Base-by-base conservation (phyloP, 208 protist genomes). In the Leishmania martiniquensis region DNA sequence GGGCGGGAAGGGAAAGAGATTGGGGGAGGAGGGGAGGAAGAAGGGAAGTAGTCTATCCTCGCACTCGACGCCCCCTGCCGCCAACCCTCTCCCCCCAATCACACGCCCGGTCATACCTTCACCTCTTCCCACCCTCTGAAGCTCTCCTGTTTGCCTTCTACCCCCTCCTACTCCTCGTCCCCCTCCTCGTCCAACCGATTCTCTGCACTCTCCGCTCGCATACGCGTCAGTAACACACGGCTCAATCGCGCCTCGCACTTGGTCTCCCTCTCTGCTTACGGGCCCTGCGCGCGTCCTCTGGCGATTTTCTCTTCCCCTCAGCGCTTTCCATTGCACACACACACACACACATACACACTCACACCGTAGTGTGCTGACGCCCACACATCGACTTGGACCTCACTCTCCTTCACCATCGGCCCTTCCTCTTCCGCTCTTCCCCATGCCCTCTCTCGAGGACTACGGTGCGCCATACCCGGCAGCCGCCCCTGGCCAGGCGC, bases 391-490 rank as follows among this genome's bases (percentile, higher is more conserved):
- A 37, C 15, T 54, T 25, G 10, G 22, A 7, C 52, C 45, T 77
- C 60, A 52, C 42, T 52, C 42, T 77, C 73, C 55, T 37, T 60
- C 42, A 45, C 55, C 55, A 44, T 65, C 32, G 59, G 13, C 34
- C 42, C 72, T 57, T 85, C 15, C 60, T 55, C 29, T 42, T 66
- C 52, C 71, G 4, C 63, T 44, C 60, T 39, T 70, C 75, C 34
- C 1, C 51, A 88, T 87, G 84, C 80, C 80, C 45, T 77, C 72
- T 12, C 88, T 94, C 55, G 84, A 80, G 4, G 88, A 92, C 72
- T 91, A 87, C 83, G 84, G 87, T 42, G 87, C 78, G 15, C 88
- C 90, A 15, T 96, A 94, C 85, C 92, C 92, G 6, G 81, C 80
- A 65, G 82, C 92, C 34, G 85, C 83, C 1, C 75, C 83, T 6